Conservation (phyloP, 1,139 yeast genomes). For the Blastobotrys malaysiensis region DNA sequence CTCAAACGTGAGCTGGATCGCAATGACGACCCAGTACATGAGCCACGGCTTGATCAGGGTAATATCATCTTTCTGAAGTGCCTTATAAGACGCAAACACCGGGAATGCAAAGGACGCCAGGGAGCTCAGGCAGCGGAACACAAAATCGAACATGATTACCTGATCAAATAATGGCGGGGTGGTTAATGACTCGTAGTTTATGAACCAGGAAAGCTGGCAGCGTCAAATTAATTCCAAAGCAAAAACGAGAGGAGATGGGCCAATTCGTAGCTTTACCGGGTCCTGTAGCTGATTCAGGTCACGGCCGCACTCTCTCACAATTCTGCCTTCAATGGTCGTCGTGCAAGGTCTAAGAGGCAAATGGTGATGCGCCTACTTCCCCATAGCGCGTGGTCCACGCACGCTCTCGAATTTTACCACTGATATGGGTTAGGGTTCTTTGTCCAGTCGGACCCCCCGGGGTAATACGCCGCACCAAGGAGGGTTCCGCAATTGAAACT, state of each 20-base stretch:
- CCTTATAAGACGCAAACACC: constrained; percentile 52
- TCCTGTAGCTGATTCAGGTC: not conserved
- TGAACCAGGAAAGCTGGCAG: too few species aligned
- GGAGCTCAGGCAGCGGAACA: constrained; percentile 19
- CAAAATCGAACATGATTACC: constrained; percentile 5
- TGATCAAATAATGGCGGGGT: not conserved
- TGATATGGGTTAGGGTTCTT: not conserved
- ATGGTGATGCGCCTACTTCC: not conserved
- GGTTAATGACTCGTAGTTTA: too few species aligned
- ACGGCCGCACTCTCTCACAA: not conserved
- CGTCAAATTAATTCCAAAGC: not conserved
- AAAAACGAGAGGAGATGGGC: not conserved
- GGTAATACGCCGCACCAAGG: too few species aligned
- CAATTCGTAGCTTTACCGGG: not conserved
- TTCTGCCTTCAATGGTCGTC: not conserved
- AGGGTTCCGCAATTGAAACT: too few species aligned
- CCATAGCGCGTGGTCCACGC: not conserved
- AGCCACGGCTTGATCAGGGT: constrained; percentile 53
- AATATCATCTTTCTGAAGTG: constrained; percentile 44
- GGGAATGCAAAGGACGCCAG: constrained; percentile 47
- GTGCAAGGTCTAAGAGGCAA: not conserved
- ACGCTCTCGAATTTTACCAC: not conserved
- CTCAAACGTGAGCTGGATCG: constrained; percentile 41
- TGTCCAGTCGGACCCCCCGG: not conserved
- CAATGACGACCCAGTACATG: constrained; percentile 55